phyloP scores from a whole-genome alignment of 176 grass and related monocot species.

The Oryza longistaminata region DNA sequence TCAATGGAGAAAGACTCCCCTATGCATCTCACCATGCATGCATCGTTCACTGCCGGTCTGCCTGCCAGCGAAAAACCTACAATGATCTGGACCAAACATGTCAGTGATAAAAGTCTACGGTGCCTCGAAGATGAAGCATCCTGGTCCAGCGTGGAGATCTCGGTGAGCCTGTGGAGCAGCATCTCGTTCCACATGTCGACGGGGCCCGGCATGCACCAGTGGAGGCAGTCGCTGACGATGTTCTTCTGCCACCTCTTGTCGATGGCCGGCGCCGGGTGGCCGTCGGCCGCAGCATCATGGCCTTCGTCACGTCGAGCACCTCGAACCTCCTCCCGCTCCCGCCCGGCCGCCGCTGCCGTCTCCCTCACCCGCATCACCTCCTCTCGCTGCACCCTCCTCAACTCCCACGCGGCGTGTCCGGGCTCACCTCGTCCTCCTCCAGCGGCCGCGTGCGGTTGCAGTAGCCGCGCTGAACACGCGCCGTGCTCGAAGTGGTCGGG shows the following conservation, averaged over 20 bases:
- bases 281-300: slow-evolving; percentile 95
- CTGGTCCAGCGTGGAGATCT: slow-evolving; percentile 11
- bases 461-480: slow-evolving; percentile 57
- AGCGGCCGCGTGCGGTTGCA: slow-evolving; percentile 58
- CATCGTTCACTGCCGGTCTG: no score
- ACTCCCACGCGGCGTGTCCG: slow-evolving; percentile 40
- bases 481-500: slow-evolving; percentile 72
- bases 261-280: slow-evolving; percentile 63
- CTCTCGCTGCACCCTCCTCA: slow-evolving; percentile 57
- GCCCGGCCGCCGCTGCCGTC: background rate
- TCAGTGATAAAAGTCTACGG: no score
- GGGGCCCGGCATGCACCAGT: slow-evolving; percentile 79
- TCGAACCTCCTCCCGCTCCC: slow-evolving; percentile 35
- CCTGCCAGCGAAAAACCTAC: no score
- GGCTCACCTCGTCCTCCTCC: slow-evolving; percentile 29
- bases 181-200: slow-evolving; percentile 84
- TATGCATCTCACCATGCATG: background rate
- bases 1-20: no score
- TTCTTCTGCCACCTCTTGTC: slow-evolving; percentile 52
- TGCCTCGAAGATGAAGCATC: no score
- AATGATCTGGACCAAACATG: no score
- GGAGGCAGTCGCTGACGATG: slow-evolving; percentile 69
- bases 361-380: slow-evolving; percentile 48
- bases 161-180: slow-evolving; percentile 29
- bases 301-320: slow-evolving; percentile 75